Percentiles rank a stretch among this genome's conserved stretches.
phyloP scores from a whole-genome alignment of 129 eudicot species.

The Scalesia atractyloides region DNA sequence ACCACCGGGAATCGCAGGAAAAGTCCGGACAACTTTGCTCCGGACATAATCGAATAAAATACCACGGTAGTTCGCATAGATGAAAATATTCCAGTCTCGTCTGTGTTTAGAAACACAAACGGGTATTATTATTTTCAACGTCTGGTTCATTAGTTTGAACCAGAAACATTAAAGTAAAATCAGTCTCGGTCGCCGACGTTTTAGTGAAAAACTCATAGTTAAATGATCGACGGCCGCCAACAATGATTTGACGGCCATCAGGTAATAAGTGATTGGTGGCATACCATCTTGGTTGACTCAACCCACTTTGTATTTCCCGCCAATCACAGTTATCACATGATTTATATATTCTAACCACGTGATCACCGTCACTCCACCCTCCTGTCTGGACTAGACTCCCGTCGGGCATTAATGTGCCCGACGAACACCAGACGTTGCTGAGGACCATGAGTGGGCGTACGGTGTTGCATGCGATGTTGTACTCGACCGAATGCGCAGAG shows the following conservation, averaged over 20 bases:
- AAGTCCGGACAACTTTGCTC: constrained; percentile 49
- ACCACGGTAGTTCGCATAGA: constrained; percentile 73
- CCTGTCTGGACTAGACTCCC: constrained; percentile 74
- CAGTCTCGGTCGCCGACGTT: constrained; percentile 15
- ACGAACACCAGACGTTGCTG: constrained; percentile 83
- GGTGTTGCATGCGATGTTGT: constrained; percentile 53
- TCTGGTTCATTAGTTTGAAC: constrained; percentile 54
- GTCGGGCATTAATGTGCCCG: constrained; percentile 64
- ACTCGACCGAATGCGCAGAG: constrained; percentile 85
- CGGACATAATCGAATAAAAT: constrained; percentile 55
- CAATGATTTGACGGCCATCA: constrained; percentile 61
- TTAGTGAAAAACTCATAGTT: constrained; percentile 81
- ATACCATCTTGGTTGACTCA: constrained; percentile 67
- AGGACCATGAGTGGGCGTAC: constrained; percentile 69
- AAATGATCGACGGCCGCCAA: constrained; percentile 72
- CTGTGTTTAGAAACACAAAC: constrained; percentile 64
- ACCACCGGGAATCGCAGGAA: constrained; percentile 70
- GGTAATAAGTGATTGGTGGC: constrained; percentile 77
- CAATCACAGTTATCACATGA: constrained; percentile 69
- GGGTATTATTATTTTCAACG: constrained; percentile 81
- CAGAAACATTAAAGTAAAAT: constrained; percentile 43
- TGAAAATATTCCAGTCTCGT: constrained; percentile 77
- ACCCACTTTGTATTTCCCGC: constrained; percentile 44
- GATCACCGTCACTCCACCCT: constrained; percentile 72
- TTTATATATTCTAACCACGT: constrained; percentile 41